Base-by-base conservation (phyloP, 495 filamentous ascomycete species). In the Podospora australis region DNA sequence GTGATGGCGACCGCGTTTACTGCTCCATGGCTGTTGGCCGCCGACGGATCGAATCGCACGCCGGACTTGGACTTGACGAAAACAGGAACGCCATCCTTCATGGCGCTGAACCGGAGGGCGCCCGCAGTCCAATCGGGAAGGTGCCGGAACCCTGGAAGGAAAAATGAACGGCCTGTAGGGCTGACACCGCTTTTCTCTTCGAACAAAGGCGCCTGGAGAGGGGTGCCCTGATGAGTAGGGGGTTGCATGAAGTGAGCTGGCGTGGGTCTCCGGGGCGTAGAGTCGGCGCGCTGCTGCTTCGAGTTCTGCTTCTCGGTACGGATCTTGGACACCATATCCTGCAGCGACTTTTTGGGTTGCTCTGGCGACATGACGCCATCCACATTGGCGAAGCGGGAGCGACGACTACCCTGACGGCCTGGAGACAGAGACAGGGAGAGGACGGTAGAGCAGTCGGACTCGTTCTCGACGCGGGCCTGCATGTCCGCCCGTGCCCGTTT, bases 41-140 rank as follows among this genome's bases (percentile, higher is more conserved):
- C 52, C 16, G 52, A 58, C 30, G 55, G 55, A 20, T 46, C 48
- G 4, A 62, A 46, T 8, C 44, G 54, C 21, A 57, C 58, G 28
- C 53, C 56, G 19, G 39, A 16, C 41, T 55, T 58, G 34, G 53
- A 48, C 46, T 65, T 72, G 29, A 73, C 68, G 44, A 73, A 71
- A 30, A 74, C 55, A 6, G 70, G 72, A 11, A 67, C 70, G 44
- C 72, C 72, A 46, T 75, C 69, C 43, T 58, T 68, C 48, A 72
- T 57, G 20, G 69, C 52, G 53, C 60, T 69, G 30, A 72, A 68
- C 52, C 56, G 66, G 34, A 73, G 64, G 36, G 67, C 63, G 6
- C 70, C 70, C 4, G 70, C 66, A 11, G 70, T 62, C 59, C 70
- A 72, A 53, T 73, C 70, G 9, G 70, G 67, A 23, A 73, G 61